Percentiles rank a stretch among this genome's conserved stretches.
Evolutionary conservation across 345 rosid species (phyloP).

Genomic region (Melaleuca alternifolia): DNA sequence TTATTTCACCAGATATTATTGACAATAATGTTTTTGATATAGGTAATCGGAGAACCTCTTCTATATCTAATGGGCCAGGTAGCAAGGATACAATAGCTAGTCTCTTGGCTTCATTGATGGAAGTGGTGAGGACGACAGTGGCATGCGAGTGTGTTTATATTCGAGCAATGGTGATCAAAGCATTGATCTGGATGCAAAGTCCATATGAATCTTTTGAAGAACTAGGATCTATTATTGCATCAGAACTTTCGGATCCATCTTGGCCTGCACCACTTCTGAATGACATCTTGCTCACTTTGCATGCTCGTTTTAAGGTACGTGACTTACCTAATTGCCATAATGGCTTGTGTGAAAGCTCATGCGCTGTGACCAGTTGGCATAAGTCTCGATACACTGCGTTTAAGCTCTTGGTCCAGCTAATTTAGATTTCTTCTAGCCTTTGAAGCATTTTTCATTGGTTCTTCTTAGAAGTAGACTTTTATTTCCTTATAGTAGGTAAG

Average conservation of each 20-base stretch:
- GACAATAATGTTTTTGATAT: neutral
- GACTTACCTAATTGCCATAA: neutral
- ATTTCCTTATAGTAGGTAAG: neutral
- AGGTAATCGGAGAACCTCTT: conserved; percentile 61
- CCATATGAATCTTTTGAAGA: conserved; percentile 92
- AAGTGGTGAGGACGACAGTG: conserved; percentile 97
- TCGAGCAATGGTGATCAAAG: conserved; percentile 97
- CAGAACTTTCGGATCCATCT: conserved; percentile 97
- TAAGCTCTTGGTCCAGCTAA: neutral
- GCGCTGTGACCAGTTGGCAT: neutral
- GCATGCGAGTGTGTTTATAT: conserved; percentile 99
- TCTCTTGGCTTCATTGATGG: conserved; percentile 89
- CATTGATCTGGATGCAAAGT: conserved; percentile 99
- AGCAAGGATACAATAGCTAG: conserved; percentile 88
- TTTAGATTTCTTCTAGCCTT: neutral
- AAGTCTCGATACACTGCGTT: neutral
- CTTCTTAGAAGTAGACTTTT: neutral
- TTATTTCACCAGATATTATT: neutral
- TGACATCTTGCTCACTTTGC: conserved; percentile 92
- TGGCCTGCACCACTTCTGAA: conserved; percentile 94
- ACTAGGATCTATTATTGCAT: conserved; percentile 87
- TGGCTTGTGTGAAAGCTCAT: neutral
- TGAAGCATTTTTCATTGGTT: neutral
- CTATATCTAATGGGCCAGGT: conserved; percentile 53
- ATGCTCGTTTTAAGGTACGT: conserved; percentile 98